These are phyloP conservation scores for Diplodia mutila DNA, from an alignment of 2,329 filamentous ascomycete genomes.

Conservation along the genomic window DNA sequence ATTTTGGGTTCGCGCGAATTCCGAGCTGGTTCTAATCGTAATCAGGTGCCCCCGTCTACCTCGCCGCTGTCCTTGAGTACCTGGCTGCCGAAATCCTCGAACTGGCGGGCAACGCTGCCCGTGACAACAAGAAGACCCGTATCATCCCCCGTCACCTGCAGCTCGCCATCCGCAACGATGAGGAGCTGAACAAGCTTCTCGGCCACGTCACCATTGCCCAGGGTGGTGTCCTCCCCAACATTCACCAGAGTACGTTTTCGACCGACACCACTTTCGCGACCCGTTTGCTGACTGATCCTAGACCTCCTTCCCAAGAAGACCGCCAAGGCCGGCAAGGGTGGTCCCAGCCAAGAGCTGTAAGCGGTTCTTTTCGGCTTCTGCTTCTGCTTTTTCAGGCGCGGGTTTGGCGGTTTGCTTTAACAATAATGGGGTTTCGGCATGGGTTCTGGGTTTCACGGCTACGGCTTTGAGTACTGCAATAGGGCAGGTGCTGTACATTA, in stretches of 20 bases:
- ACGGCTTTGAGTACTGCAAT: constrained; percentile 49
- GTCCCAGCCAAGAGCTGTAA: constrained; percentile 90
- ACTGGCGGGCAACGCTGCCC: constrained; percentile 96
- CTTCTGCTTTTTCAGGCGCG: constrained; percentile 51
- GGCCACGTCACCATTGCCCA: constrained; percentile 96
- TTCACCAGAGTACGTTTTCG: constrained; percentile 82
- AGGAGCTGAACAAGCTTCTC: constrained; percentile 98
- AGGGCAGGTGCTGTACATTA: constrained; percentile 63
- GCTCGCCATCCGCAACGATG: constrained; percentile 98
- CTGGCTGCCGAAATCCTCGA: constrained; percentile 98
- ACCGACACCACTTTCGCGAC: constrained; percentile 8
- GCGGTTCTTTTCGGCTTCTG: constrained; percentile 35
- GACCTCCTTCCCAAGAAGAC: constrained; percentile 99
- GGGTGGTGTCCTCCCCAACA: constrained; percentile 96
- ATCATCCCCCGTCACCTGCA: constrained; percentile 99
- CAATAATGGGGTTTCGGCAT: constrained; percentile 78
- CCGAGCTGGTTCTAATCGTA: constrained; percentile 31
- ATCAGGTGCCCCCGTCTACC: constrained; percentile 84
- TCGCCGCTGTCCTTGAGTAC: constrained; percentile 97
- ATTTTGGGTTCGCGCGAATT: neutral
- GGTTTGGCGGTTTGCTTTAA: constrained; percentile 64
- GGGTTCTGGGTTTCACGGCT: constrained; percentile 54
- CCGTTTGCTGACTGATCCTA: constrained; percentile 55
- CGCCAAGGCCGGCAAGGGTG: constrained; percentile 85
- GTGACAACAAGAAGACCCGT: constrained; percentile 99